A percentile compares a stretch with the other conserved stretches of the same genome.
Conservation (phyloP, 1,139 yeast species). For the Saccharomyces hybrid region DNA sequence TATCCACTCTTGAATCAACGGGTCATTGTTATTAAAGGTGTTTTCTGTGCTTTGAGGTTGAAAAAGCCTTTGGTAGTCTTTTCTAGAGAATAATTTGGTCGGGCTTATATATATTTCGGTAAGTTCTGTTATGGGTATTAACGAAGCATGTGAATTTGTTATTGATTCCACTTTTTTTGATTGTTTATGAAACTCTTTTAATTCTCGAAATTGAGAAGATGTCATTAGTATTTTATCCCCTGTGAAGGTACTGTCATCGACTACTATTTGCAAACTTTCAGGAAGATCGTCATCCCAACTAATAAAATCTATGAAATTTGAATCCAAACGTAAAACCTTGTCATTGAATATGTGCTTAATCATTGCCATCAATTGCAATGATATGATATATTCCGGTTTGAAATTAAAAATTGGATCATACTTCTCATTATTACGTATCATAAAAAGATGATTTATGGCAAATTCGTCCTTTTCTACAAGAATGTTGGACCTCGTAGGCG, state of each 20-base stretch:
- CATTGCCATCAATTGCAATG: constrained; percentile 66
- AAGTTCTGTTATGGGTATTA: not conserved
- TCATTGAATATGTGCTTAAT: constrained; percentile 55
- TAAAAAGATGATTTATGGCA: not conserved
- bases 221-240: not conserved
- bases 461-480: constrained; percentile 61
- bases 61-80: not conserved
- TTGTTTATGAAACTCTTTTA: not conserved
- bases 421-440: not conserved
- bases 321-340: constrained; percentile 50
- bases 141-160: not conserved
- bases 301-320: constrained; percentile 65
- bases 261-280: constrained; percentile 13
- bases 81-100: not conserved
- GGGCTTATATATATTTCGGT: not conserved
- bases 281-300: constrained; percentile 27
- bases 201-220: not conserved
- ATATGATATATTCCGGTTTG: constrained; percentile 61
- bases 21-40: not conserved
- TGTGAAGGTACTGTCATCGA: not conserved
- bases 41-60: not conserved
- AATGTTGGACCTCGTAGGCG: constrained; percentile 70
- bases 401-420: not conserved
- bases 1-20: not conserved
- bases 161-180: not conserved